Conservation (phyloP, 169 alveolate species). For the Neospora caninum region DNA sequence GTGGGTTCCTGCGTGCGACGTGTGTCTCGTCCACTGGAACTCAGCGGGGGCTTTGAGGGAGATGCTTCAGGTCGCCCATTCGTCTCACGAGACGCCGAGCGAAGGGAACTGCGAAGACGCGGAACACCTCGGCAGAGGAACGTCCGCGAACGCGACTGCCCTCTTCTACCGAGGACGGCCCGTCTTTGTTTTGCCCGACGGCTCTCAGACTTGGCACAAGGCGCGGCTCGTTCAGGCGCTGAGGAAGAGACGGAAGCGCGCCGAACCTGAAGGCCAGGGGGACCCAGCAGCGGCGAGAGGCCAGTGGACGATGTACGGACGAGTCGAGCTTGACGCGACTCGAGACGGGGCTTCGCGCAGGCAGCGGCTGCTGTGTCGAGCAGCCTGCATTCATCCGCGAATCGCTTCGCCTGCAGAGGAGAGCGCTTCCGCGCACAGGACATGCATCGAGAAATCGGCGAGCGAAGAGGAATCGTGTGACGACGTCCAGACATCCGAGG, state of each 20-base stretch:
- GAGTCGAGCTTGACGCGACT: background rate
- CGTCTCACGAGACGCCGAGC: background rate
- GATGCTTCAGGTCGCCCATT: background rate
- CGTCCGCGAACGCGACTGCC: background rate
- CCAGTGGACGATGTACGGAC: background rate
- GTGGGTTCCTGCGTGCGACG: background rate
- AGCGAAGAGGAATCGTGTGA: background rate
- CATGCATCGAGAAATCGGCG: background rate
- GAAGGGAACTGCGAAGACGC: background rate
- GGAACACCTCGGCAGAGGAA: background rate
- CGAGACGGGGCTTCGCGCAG: background rate
- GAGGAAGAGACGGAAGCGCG: background rate
- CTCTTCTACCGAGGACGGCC: background rate
- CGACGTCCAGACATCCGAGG: background rate
- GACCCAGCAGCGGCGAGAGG: background rate
- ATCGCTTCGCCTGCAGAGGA: background rate
- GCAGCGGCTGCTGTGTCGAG: background rate
- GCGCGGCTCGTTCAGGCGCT: slow-evolving; percentile 2
- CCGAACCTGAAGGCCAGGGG: background rate
- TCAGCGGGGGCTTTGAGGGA: background rate
- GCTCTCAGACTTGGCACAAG: background rate
- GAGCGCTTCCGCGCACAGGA: background rate
- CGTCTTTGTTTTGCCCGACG: background rate
- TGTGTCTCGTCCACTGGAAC: background rate
- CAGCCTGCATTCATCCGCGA: background rate